These are phyloP conservation scores for Ophiostoma sp. DNA, from an alignment of 2,329 filamentous ascomycete genomes.

Conservation along the genomic window DNA sequence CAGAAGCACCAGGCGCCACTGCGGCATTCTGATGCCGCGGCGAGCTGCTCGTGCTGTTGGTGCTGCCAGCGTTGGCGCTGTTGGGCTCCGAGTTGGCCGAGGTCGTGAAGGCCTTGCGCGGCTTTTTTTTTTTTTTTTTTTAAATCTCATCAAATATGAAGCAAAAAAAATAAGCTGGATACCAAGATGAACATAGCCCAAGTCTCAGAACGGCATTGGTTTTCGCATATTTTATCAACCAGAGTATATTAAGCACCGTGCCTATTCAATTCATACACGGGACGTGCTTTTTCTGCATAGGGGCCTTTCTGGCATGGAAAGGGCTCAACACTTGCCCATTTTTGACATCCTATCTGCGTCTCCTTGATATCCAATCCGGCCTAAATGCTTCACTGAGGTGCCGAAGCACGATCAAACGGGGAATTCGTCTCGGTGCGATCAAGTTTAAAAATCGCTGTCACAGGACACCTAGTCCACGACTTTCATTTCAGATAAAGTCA, in stretches of 20 bases:
- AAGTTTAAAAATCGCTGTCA: neutral
- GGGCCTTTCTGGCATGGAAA: neutral
- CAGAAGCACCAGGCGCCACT: too few species aligned
- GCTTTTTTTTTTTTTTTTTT: too few species aligned
- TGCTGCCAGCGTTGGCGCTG: too few species aligned
- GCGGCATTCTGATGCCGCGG: too few species aligned
- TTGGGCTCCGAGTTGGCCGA: too few species aligned
- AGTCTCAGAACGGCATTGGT: neutral
- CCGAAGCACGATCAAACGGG: too few species aligned
- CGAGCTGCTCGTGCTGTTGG: too few species aligned
- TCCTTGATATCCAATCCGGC: neutral
- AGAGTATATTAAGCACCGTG: neutral
- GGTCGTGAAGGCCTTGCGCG: too few species aligned
- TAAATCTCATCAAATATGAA: neutral
- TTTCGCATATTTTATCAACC: neutral
- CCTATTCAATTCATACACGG: neutral
- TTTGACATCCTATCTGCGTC: neutral
- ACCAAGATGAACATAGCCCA: neutral
- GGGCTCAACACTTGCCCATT: neutral
- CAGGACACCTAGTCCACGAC: neutral
- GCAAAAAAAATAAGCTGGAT: neutral
- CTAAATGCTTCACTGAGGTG: neutral
- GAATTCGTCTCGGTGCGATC: neutral
- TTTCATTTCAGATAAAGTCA: slow-evolving; percentile 8
- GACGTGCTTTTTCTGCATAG: neutral